phyloP scores from a whole-genome alignment of 2,329 filamentous ascomycete genomes.

The Penicillium sp. region DNA sequence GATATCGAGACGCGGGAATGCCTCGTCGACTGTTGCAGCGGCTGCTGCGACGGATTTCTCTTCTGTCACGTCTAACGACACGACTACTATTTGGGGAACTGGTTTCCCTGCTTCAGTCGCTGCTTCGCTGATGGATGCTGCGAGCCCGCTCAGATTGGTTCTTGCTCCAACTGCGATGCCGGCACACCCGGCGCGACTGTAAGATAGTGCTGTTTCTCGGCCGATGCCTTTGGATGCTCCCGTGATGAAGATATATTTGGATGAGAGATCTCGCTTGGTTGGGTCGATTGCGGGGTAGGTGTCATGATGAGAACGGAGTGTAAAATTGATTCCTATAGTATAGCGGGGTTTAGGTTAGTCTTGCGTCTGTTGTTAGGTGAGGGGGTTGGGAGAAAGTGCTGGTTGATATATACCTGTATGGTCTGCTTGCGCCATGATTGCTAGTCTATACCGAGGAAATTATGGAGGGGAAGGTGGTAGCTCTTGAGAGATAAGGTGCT shows the following conservation, averaged over 20 bases:
- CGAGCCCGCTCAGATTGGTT: neutral
- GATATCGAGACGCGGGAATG: neutral
- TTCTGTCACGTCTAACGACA: neutral
- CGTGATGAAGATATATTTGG: neutral
- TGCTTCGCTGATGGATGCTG: neutral
- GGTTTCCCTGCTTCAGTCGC: neutral
- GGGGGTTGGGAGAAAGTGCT: neutral
- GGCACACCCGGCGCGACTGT: neutral
- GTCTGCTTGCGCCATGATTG: neutral
- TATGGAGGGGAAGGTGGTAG: neutral
- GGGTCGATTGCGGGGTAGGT: neutral
- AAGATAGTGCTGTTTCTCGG: neutral
- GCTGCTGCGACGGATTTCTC: neutral
- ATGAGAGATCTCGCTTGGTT: neutral
- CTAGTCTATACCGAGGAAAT: neutral
- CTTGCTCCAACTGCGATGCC: neutral
- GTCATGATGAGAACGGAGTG: neutral
- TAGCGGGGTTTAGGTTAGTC: neutral
- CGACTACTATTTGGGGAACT: neutral
- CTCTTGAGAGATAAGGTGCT: neutral
- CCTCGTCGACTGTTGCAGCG: neutral
- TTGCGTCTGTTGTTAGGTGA: neutral
- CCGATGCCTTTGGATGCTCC: neutral
- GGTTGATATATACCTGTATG: neutral
- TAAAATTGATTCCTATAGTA: neutral